Base-by-base conservation (phyloP, 192 early-diverging fungal species). In the Coemansia sp. region DNA sequence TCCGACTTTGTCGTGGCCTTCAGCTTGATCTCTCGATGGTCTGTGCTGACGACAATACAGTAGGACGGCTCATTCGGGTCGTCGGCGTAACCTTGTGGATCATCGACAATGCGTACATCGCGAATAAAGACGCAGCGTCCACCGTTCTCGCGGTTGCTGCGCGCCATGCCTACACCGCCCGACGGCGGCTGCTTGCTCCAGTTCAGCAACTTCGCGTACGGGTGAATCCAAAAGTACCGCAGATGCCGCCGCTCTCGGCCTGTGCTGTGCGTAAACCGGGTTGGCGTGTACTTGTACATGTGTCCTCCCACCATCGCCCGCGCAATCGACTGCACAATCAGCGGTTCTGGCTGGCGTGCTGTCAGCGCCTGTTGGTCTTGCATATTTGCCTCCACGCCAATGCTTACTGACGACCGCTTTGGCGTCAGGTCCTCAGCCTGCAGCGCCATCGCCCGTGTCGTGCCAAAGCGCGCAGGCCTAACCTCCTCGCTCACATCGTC, bases 141-240 rank as follows among this genome's bases (percentile, higher is more conserved):
- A 57, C 78, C 73, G 38, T 52, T 66, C 21, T 70, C 69, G 51
- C 78, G 72, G 6, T 37, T 60, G 62, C 56, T 71, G 59, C 59
- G 65, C 15, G 72, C 51, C 38, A 77, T 49, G 17, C 70, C 60
- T 6, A 66, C 64, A 21, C 75, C 68, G 10, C 67, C 60, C 25
- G 70, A 71, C 24, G 90, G 89, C 29, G 86, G 86, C 57, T 84
- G 79, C 56, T 70, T 78, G 60, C 85, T 86, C 91, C 91, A 92
- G 64, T 92, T 88, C 54, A 92, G 70, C 24, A 87, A 88, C 60
- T 87, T 87, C 21, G 90, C 89, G 45, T 91, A 92, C 21, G 91
- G 91, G 54, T 91, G 89, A 25, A 92, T 84, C 91, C 91, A 92
- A 48, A 92, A 90, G 81, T 85, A 92, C 11, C 91, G 84, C 60